phyloP scores from a whole-genome alignment of 805 yeast genomes.

The Candida koratica region DNA sequence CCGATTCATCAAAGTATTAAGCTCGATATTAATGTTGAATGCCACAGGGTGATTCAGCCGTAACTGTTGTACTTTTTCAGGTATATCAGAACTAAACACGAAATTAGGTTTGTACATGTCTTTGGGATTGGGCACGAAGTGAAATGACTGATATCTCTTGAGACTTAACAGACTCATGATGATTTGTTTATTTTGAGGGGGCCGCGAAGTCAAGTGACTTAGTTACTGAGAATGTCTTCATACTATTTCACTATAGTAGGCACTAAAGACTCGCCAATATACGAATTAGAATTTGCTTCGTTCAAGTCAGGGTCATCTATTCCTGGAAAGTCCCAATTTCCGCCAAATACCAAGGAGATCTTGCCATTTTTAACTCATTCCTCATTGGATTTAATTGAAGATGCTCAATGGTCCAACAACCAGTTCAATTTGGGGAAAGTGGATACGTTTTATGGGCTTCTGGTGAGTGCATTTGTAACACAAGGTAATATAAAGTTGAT shows the following conservation, averaged over 20 bases:
- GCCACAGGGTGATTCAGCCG: slow-evolving; percentile 10
- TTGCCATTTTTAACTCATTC: slow-evolving; percentile 88
- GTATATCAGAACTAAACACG: slow-evolving; percentile 35
- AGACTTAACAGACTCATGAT: slow-evolving; percentile 14
- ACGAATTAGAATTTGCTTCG: slow-evolving; percentile 82
- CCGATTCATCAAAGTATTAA: slow-evolving; percentile 33
- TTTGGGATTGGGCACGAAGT: slow-evolving; percentile 12
- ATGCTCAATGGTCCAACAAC: slow-evolving; percentile 73
- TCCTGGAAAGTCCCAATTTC: slow-evolving; percentile 57
- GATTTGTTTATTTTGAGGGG: slow-evolving; percentile 7
- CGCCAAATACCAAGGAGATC: slow-evolving; percentile 68
- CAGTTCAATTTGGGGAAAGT: slow-evolving; percentile 68
- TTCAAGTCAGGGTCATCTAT: slow-evolving; percentile 34
- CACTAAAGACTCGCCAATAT: slow-evolving; percentile 77
- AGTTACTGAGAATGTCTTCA: slow-evolving; percentile 24
- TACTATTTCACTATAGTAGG: slow-evolving; percentile 88
- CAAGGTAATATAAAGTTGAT: slow-evolving; percentile 83
- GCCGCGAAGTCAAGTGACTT: no score
- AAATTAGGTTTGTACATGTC: slow-evolving; percentile 38
- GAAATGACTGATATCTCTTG: slow-evolving; percentile 15
- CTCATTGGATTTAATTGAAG: slow-evolving; percentile 87
- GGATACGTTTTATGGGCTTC: slow-evolving; percentile 80
- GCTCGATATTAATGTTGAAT: slow-evolving; percentile 30
- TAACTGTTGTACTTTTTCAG: slow-evolving; percentile 18
- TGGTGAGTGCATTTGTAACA: slow-evolving; percentile 80